These are phyloP conservation scores for Inga laurina DNA, from an alignment of 306 rosid species.

Conservation along the genomic window DNA sequence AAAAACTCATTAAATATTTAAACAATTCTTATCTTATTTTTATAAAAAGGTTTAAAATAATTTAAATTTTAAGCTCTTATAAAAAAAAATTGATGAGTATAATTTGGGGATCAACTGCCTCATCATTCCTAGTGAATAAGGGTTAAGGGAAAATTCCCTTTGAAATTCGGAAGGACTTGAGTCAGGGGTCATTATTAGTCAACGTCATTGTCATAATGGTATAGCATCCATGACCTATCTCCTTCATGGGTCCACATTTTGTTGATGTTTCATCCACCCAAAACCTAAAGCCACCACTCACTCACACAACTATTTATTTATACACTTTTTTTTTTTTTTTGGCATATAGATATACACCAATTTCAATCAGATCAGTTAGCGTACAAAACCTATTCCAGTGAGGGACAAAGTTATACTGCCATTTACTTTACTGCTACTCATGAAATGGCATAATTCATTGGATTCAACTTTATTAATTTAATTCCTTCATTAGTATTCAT, in stretches of 20 bases:
- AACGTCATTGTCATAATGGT: neutral
- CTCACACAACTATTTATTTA: neutral
- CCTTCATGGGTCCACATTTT: neutral
- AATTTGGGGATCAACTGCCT: neutral
- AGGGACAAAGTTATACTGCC: neutral
- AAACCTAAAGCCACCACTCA: neutral
- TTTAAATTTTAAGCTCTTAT: too few relatives aligned
- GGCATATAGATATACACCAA: neutral
- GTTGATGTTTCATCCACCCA: neutral
- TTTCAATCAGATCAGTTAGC: neutral
- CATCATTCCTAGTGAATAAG: neutral
- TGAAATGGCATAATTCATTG: neutral
- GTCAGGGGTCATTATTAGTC: neutral
- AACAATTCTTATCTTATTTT: too few relatives aligned
- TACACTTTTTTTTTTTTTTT: too few relatives aligned
- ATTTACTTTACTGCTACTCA: neutral
- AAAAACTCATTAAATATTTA: too few relatives aligned
- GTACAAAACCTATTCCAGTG: neutral
- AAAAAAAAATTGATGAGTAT: too few relatives aligned
- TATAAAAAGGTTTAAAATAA: too few relatives aligned
- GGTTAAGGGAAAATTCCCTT: neutral
- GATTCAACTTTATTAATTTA: neutral
- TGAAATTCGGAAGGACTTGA: neutral
- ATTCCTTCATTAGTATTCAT: neutral
- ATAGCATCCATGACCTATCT: constrained; percentile 22